These are phyloP conservation scores for Phytophthora boehmeriae DNA, from an alignment of 352 stramenopile genomes.

Conservation along the genomic window DNA sequence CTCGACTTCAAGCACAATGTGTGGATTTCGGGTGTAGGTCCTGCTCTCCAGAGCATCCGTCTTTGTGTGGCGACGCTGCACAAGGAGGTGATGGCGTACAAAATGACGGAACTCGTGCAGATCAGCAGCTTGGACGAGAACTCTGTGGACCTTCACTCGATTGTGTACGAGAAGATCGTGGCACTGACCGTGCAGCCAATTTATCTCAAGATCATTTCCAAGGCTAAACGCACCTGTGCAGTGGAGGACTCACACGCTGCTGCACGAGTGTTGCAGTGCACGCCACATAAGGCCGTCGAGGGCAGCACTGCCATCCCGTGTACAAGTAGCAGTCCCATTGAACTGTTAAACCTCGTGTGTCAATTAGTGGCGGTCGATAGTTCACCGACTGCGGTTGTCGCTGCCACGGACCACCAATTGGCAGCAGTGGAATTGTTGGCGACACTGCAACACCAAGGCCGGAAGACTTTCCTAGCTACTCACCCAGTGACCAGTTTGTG, in stretches of 20 bases:
- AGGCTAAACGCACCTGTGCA: slow-evolving; percentile 41
- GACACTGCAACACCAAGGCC: slow-evolving; percentile 25
- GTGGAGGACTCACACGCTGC: slow-evolving; percentile 33
- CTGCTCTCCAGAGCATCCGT: slow-evolving; percentile 33
- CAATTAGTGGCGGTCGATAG: slow-evolving; percentile 22
- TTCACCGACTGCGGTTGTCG: slow-evolving; percentile 9
- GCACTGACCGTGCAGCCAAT: slow-evolving; percentile 45
- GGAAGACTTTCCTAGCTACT: slow-evolving; percentile 23
- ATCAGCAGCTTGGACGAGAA: slow-evolving; percentile 52
- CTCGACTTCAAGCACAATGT: slow-evolving; percentile 56
- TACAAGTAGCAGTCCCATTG: slow-evolving; percentile 34
- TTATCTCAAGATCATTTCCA: slow-evolving; percentile 40
- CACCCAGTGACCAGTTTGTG: slow-evolving; percentile 41
- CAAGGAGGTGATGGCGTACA: slow-evolving; percentile 42
- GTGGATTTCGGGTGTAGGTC: slow-evolving; percentile 21
- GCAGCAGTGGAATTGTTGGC: slow-evolving; percentile 26
- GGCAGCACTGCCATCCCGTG: slow-evolving; percentile 22
- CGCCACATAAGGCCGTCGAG: slow-evolving; percentile 18
- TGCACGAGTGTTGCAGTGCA: slow-evolving; percentile 25
- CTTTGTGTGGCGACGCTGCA: slow-evolving; percentile 37
- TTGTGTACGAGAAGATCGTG: slow-evolving; percentile 45
- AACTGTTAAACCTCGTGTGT: slow-evolving; percentile 36
- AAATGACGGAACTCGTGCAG: slow-evolving; percentile 47
- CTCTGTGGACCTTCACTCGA: slow-evolving; percentile 28
- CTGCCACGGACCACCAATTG: slow-evolving; percentile 31